Evolutionary conservation across 2,329 filamentous ascomycete genomes (phyloP).

Genomic region (Helicocarpus griseus): DNA sequence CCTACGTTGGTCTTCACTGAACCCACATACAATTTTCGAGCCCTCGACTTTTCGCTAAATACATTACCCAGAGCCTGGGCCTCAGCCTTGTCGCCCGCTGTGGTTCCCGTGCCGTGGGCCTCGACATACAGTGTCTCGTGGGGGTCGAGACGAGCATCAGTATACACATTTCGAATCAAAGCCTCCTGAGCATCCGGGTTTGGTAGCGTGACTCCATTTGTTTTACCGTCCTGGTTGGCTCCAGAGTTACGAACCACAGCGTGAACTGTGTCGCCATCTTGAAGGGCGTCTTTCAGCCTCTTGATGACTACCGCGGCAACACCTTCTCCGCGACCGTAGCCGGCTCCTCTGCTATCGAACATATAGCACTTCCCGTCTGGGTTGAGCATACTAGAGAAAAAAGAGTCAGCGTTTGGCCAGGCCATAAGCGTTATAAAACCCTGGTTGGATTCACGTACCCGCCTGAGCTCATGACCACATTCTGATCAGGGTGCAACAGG

Average conservation of each 20-base stretch:
- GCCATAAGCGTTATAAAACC: neutral
- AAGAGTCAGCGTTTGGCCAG: neutral
- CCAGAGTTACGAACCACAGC: conserved; percentile 35
- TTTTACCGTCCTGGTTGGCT: conserved; percentile 41
- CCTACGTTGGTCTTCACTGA: conserved; percentile 21
- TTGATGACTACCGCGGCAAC: conserved; percentile 43
- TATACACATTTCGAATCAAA: conserved; percentile 19
- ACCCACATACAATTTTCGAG: conserved; percentile 9
- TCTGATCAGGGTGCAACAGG: conserved; percentile 43
- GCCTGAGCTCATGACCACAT: conserved; percentile 19
- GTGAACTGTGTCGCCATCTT: conserved; percentile 36
- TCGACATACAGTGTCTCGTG: conserved; percentile 67
- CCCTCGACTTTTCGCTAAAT: neutral
- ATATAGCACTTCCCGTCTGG: conserved; percentile 37
- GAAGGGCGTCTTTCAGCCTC: conserved; percentile 39
- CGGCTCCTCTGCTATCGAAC: conserved; percentile 41
- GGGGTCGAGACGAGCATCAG: conserved; percentile 18
- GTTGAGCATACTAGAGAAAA: conserved; percentile 3
- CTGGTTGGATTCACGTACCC: neutral
- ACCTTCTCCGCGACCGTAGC: conserved; percentile 46
- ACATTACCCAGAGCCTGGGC: neutral
- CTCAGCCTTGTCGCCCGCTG: conserved; percentile 59
- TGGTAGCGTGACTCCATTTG: conserved; percentile 25
- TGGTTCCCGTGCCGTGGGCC: conserved; percentile 74
- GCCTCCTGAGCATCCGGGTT: conserved; percentile 20